phyloP scores from a whole-genome alignment of 768 basidiomycete species.

The Macrolepiota dolichaula region DNA sequence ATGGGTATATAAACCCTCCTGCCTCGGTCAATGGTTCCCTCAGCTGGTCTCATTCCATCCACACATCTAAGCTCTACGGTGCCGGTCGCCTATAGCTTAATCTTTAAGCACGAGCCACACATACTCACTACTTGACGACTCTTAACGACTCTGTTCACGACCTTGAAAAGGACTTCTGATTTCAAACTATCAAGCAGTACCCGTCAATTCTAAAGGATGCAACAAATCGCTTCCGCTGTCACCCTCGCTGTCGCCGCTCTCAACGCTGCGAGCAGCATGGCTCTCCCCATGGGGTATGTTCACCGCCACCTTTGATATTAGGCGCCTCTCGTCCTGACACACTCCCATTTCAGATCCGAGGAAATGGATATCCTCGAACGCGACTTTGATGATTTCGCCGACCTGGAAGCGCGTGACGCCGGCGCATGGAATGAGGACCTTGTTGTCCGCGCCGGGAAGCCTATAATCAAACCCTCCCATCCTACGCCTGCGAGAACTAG shows the following conservation, averaged over 20 bases:
- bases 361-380: not conserved
- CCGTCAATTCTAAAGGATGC: not conserved
- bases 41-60: slow-evolving; percentile 34
- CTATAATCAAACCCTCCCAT: not conserved
- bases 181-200: not conserved
- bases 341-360: not conserved
- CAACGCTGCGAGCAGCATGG: not conserved
- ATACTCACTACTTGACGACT: not conserved
- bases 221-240: not conserved
- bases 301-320: not conserved
- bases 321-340: not conserved
- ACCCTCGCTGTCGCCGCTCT: slow-evolving; percentile 1
- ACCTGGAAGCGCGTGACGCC: not conserved
- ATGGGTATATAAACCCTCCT: slow-evolving; percentile 13
- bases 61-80: slow-evolving; percentile 23
- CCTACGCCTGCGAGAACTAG: not conserved
- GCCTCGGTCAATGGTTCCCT: slow-evolving; percentile 10
- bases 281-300: not conserved
- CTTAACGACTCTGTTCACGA: not conserved
- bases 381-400: not conserved
- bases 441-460: not conserved
- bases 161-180: not conserved
- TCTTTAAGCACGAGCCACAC: not conserved
- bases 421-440: not conserved
- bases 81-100: slow-evolving; percentile 26